Evolutionary conservation across 2,329 filamentous ascomycete genomes (phyloP).

Genomic region (Fusarium dimerum): DNA sequence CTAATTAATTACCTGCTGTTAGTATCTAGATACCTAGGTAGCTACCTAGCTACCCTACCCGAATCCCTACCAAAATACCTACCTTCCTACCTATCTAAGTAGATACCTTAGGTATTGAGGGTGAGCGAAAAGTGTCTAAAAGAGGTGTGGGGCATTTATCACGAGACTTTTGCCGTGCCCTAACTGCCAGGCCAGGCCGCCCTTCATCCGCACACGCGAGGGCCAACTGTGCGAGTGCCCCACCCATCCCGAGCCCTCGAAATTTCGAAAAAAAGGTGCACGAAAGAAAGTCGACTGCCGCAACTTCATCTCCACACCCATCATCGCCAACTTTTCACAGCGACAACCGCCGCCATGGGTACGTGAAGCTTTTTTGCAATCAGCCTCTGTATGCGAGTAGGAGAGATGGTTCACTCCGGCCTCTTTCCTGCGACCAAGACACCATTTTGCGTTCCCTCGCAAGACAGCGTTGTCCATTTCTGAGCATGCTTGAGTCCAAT

Average conservation of each 20-base stretch:
- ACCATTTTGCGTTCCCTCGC: conserved; percentile 30
- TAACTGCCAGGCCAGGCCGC: conserved; percentile 50
- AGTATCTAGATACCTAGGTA: too few relatives aligned
- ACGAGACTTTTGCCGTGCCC: conserved; percentile 30
- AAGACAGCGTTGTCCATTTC: conserved; percentile 33
- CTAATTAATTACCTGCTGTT: too few relatives aligned
- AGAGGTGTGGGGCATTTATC: conserved; percentile 1
- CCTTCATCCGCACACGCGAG: conserved; percentile 14
- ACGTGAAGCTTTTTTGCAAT: conserved; percentile 48
- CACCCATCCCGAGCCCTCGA: conserved; percentile 28
- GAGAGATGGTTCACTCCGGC: conserved; percentile 21
- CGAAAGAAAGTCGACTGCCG: conserved; percentile 20
- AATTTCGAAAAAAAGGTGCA: conserved; percentile 31
- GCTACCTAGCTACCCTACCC: too few relatives aligned
- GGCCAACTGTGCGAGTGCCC: conserved; percentile 7
- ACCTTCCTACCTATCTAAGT: too few relatives aligned
- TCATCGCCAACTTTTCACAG: conserved; percentile 42
- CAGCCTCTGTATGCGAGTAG: conserved; percentile 55
- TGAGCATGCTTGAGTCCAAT: conserved; percentile 66
- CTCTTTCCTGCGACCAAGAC: conserved; percentile 30
- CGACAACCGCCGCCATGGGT: conserved; percentile 60
- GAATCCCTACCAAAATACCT: too few relatives aligned
- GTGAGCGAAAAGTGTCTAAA: too few relatives aligned
- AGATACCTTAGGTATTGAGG: too few relatives aligned
- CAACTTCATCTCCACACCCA: conserved; percentile 33